A percentile compares a stretch with the other conserved stretches of the same genome.
Evolutionary conservation across 495 filamentous ascomycete species (phyloP).

Genomic region (Daldinia vernicosa): DNA sequence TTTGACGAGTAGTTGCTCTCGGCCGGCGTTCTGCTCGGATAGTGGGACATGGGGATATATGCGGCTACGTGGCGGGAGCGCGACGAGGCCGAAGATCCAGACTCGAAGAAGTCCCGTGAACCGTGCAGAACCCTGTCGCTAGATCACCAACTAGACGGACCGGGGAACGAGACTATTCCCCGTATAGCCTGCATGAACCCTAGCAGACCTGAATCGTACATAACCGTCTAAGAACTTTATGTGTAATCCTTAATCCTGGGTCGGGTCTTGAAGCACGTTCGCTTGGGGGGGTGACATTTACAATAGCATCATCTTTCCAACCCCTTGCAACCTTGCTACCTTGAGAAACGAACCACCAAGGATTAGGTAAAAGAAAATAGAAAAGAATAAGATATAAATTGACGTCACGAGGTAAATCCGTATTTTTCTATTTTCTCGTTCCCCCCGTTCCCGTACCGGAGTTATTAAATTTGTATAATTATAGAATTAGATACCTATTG

Average conservation of each 20-base stretch:
- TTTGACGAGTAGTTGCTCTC: constrained; percentile 19
- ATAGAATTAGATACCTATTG: background rate
- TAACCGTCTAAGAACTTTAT: constrained; percentile 32
- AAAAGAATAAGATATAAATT: constrained; percentile 4
- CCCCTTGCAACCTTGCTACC: background rate
- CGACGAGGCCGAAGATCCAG: constrained; percentile 19
- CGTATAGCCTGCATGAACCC: constrained; percentile 26
- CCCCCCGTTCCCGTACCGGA: background rate
- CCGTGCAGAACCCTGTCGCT: constrained; percentile 32
- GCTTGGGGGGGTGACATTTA: constrained; percentile 8
- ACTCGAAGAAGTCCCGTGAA: constrained; percentile 12
- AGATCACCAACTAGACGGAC: constrained; percentile 27
- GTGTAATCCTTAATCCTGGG: background rate
- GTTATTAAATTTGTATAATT: background rate
- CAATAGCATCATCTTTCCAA: background rate
- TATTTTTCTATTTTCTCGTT: constrained; percentile 11
- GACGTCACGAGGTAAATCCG: constrained; percentile 28
- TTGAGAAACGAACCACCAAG: background rate
- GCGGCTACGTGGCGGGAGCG: constrained; percentile 23
- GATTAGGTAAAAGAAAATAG: background rate
- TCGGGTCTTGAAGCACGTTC: constrained; percentile 7
- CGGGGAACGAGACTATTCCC: constrained; percentile 20
- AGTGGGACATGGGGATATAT: constrained; percentile 12
- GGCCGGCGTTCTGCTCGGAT: constrained; percentile 13
- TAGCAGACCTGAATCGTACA: constrained; percentile 31